These are phyloP conservation scores for Pisolithus sp. DNA, from an alignment of 768 basidiomycete species.

Conservation along the genomic window DNA sequence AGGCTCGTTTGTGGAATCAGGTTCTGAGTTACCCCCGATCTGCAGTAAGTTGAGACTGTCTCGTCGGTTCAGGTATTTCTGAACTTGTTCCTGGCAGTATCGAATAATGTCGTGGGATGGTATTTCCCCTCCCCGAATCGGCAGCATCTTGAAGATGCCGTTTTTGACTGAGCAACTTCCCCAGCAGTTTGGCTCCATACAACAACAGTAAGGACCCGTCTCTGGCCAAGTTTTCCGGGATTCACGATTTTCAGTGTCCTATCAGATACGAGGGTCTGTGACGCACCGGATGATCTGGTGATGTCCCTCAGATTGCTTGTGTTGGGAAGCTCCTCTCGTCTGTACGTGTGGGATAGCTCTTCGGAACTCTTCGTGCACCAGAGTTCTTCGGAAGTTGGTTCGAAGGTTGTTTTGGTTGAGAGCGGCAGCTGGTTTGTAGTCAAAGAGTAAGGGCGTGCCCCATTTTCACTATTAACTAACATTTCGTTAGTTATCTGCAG, in stretches of 20 bases:
- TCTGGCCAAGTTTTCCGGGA: not conserved
- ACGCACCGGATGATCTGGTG: slow-evolving; percentile 44
- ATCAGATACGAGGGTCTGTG: slow-evolving; percentile 38
- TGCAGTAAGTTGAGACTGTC: not conserved
- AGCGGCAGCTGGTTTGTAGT: slow-evolving; percentile 53
- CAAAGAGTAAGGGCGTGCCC: slow-evolving; percentile 39
- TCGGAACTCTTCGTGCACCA: slow-evolving; percentile 53
- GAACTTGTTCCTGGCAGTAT: slow-evolving; percentile 29
- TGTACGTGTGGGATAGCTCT: slow-evolving; percentile 56
- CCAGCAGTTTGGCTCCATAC: slow-evolving; percentile 47
- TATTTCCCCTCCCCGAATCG: slow-evolving; percentile 31
- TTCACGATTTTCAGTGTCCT: slow-evolving; percentile 37
- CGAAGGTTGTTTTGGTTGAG: slow-evolving; percentile 40
- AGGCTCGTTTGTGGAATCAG: not conserved
- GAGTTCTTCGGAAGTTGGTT: slow-evolving; percentile 28
- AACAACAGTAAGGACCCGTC: slow-evolving; percentile 45
- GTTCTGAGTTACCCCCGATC: not conserved
- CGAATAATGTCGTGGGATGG: slow-evolving; percentile 61
- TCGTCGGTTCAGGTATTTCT: not conserved
- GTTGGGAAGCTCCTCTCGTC: slow-evolving; percentile 60
- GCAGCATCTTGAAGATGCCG: slow-evolving; percentile 34
- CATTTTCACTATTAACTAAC: not conserved
- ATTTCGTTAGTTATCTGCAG: slow-evolving; percentile 40
- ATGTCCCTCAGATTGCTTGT: slow-evolving; percentile 48
- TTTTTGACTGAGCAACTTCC: slow-evolving; percentile 67